Percentiles rank a stretch among this genome's conserved stretches.
These are phyloP conservation scores for Podospora conica DNA, from an alignment of 495 filamentous ascomycete genomes.

Conservation along the genomic window DNA sequence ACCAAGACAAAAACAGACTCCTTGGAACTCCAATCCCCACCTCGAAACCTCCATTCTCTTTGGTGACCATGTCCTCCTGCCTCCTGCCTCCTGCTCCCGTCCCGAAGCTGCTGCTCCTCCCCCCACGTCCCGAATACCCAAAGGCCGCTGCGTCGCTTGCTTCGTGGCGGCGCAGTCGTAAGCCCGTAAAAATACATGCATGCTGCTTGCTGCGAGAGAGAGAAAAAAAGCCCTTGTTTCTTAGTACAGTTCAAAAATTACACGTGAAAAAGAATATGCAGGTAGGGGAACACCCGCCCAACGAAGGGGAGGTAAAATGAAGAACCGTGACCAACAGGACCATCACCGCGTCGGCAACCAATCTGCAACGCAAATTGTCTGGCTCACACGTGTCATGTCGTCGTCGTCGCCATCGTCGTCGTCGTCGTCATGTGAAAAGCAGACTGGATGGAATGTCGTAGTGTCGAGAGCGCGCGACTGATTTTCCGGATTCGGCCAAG, in stretches of 20 bases:
- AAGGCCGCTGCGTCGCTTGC: neutral
- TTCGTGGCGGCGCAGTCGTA: constrained; percentile 5
- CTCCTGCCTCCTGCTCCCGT: too few species aligned
- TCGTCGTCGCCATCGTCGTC: too few species aligned
- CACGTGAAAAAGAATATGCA: constrained; percentile 1
- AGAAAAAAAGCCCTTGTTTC: neutral
- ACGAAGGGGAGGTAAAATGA: constrained; percentile 3
- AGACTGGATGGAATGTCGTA: neutral
- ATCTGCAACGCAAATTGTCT: neutral
- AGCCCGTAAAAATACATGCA: constrained; percentile 12
- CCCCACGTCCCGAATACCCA: neutral
- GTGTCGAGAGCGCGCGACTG: neutral
- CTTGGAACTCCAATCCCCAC: neutral
- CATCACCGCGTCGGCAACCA: neutral
- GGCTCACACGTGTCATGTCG: neutral
- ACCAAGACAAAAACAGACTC: neutral
- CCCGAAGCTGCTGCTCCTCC: too few species aligned
- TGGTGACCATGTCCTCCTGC: neutral
- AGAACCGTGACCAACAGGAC: neutral
- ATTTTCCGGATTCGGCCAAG: neutral
- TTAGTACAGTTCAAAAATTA: constrained; percentile 14
- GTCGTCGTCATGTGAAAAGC: neutral
- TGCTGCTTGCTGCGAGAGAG: neutral
- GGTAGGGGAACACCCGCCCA: neutral
- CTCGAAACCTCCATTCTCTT: neutral